phyloP scores from a whole-genome alignment of 1,284 basidiomycete species.

The Ceratorhiza oryzae-sativae region DNA sequence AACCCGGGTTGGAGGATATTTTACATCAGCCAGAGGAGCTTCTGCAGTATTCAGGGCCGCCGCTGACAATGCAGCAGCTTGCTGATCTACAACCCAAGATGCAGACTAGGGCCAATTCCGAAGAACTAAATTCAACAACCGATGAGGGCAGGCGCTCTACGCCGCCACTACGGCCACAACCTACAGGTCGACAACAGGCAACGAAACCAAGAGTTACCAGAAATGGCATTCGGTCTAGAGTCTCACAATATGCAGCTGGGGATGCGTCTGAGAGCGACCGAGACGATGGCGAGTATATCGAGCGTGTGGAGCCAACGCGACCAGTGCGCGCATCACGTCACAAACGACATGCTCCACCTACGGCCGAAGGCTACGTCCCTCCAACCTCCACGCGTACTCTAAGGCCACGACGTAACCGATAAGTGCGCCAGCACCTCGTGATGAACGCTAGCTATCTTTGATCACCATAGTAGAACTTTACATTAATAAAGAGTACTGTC shows the following conservation, averaged over 20 bases:
- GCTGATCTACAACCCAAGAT: conserved; percentile 57
- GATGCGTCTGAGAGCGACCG: conserved; percentile 39
- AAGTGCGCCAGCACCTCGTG: not conserved
- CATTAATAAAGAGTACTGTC: conserved; percentile 9
- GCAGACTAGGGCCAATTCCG: conserved; percentile 37
- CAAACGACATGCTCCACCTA: conserved; percentile 6
- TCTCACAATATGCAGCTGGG: conserved; percentile 46
- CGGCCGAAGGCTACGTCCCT: not conserved
- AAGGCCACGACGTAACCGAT: conserved; percentile 34
- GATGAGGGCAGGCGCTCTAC: not conserved
- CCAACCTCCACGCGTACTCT: conserved; percentile 27
- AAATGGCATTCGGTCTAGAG: conserved; percentile 23
- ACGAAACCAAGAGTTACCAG: conserved; percentile 2
- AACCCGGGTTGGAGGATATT: conserved; percentile 43
- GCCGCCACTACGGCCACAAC: not conserved
- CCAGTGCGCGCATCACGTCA: conserved; percentile 25
- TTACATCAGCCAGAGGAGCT: not conserved
- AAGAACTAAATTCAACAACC: conserved; percentile 33
- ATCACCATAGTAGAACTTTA: conserved; percentile 1
- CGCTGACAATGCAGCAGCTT: conserved; percentile 71
- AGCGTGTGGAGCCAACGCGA: not conserved
- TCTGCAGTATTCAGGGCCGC: conserved; percentile 47
- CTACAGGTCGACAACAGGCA: conserved; percentile 13
- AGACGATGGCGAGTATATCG: conserved; percentile 24
- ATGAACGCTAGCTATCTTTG: not conserved